Conservation (phyloP, 164 flowering plant species). For the Santalum album region DNA sequence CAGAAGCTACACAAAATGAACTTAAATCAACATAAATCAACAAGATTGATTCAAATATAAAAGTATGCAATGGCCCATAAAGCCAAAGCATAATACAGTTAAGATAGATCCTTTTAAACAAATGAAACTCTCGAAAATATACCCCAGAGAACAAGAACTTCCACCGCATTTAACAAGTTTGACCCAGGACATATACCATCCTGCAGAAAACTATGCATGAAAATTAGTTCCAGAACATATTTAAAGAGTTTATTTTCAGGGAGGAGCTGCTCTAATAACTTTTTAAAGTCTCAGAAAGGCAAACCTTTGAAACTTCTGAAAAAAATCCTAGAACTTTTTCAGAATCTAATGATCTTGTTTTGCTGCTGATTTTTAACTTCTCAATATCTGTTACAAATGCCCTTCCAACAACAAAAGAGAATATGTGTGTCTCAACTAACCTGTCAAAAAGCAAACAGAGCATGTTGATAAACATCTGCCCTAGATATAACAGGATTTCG, state of each 20-base stretch:
- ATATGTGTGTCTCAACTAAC: constrained; percentile 96
- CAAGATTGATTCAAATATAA: too few species aligned
- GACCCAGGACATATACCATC: constrained; percentile 82
- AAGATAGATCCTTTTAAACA: background rate
- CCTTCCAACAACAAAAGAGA: constrained; percentile 98
- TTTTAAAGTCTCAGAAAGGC: constrained; percentile 3
- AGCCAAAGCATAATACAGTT: background rate
- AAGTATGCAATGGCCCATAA: background rate
- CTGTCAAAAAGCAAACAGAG: constrained; percentile 27
- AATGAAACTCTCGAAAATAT: constrained; percentile 18
- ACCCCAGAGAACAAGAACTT: constrained; percentile 96
- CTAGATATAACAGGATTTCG: too few species aligned
- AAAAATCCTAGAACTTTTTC: constrained; percentile 53
- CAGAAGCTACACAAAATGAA: too few species aligned
- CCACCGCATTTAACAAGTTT: constrained; percentile 76
- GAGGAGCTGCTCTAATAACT: background rate
- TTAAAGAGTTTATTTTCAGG: too few species aligned
- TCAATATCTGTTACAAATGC: constrained; percentile 99
- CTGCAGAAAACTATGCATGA: constrained; percentile 38
- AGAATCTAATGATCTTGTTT: constrained; percentile 72
- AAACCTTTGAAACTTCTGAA: constrained; percentile 79
- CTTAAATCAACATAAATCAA: too few species aligned
- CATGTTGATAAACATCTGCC: too few species aligned
- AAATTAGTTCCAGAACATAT: constrained; percentile 4
- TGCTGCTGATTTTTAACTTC: constrained; percentile 81